Percentiles rank a stretch among this genome's conserved stretches.
Conservation (phyloP, 345 rosid genomes). For the Nasturtium officinale region DNA sequence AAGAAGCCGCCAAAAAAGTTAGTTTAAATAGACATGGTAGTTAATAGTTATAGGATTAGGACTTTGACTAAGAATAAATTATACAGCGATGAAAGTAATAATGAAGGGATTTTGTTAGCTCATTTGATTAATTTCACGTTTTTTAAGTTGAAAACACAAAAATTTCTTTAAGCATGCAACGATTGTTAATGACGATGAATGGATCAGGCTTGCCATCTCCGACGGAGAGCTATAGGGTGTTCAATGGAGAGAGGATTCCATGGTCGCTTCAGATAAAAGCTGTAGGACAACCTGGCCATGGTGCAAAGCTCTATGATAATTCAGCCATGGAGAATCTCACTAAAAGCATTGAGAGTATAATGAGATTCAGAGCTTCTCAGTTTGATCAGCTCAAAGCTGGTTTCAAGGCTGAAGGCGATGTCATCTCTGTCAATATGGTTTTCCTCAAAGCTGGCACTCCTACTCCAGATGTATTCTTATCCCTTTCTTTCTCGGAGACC, state of each 20-base stretch:
- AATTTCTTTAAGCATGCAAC: background rate
- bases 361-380: conserved; percentile 85
- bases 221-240: conserved; percentile 58
- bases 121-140: background rate
- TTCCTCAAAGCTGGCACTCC: conserved; percentile 86
- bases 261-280: conserved; percentile 85
- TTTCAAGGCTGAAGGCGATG: conserved; percentile 72
- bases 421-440: conserved; percentile 75
- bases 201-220: conserved; percentile 68
- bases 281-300: conserved; percentile 83
- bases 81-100: background rate
- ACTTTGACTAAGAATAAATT: background rate
- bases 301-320: conserved; percentile 80
- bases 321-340: conserved; percentile 80
- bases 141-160: no score
- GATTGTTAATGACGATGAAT: background rate
- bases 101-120: background rate
- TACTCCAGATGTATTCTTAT: conserved; percentile 60
- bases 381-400: conserved; percentile 77
- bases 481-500: background rate
- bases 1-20: background rate
- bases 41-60: no score
- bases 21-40: no score
- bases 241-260: conserved; percentile 71
- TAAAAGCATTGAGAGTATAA: conserved; percentile 70